Evolutionary conservation across 768 basidiomycete species (phyloP).

Genomic region (Boletellus ananiceps): DNA sequence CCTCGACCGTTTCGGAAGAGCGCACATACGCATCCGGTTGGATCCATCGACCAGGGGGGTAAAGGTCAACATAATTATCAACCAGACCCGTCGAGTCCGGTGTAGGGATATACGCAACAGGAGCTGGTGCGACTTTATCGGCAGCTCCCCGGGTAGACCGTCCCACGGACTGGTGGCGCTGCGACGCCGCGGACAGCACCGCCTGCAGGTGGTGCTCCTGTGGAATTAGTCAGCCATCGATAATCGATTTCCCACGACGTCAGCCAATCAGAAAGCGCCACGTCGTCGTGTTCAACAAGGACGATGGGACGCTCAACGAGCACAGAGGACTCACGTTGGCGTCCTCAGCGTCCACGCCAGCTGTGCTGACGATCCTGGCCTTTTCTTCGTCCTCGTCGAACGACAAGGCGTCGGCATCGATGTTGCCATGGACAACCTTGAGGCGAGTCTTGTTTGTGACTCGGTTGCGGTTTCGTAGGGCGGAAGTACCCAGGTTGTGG

Average conservation of each 20-base stretch:
- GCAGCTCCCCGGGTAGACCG: slow-evolving; percentile 34
- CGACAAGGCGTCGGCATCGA: slow-evolving; percentile 75
- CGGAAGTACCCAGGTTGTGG: slow-evolving; percentile 69
- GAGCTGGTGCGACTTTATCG: slow-evolving; percentile 34
- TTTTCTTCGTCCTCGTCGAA: slow-evolving; percentile 87
- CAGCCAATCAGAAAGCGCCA: slow-evolving; percentile 48
- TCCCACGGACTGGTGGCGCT: slow-evolving; percentile 38
- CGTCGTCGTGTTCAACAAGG: slow-evolving; percentile 41
- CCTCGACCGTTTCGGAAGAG: slow-evolving; percentile 84
- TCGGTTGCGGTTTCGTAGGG: slow-evolving; percentile 82
- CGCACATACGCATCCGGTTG: slow-evolving; percentile 66
- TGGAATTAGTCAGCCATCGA: slow-evolving; percentile 50
- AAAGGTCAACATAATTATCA: slow-evolving; percentile 54
- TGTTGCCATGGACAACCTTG: slow-evolving; percentile 74
- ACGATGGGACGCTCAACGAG: slow-evolving; percentile 33
- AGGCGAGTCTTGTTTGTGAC: slow-evolving; percentile 92
- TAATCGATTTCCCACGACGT: slow-evolving; percentile 41
- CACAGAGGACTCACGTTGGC: slow-evolving; percentile 72
- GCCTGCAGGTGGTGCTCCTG: slow-evolving; percentile 59
- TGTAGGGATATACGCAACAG: slow-evolving; percentile 82
- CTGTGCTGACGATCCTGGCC: slow-evolving; percentile 73
- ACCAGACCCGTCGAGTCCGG: slow-evolving; percentile 84
- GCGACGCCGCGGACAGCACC: slow-evolving; percentile 51
- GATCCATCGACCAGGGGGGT: background rate
- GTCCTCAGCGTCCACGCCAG: slow-evolving; percentile 89